phyloP scores from a whole-genome alignment of 495 filamentous ascomycete species.

The Bacidia rubella region DNA sequence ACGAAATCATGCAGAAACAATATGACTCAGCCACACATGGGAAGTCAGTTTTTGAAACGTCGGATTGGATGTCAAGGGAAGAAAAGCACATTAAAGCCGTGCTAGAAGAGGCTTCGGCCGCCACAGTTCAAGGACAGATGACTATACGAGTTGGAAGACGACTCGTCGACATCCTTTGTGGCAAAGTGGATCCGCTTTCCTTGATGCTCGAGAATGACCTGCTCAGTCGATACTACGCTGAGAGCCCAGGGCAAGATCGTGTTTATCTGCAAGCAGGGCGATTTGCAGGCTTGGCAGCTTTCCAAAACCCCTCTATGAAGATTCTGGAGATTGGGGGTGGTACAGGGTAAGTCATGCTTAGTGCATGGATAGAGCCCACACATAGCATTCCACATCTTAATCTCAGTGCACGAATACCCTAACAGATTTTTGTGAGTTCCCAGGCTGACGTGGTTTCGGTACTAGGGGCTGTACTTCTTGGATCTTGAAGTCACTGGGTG shows the following conservation, averaged over 20 bases:
- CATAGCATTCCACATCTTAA: no score
- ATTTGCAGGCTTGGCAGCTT: conserved; percentile 19
- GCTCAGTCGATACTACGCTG: conserved; percentile 2
- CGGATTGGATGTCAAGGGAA: conserved; percentile 33
- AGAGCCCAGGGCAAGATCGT: conserved; percentile 7
- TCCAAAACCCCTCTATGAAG: conserved; percentile 7
- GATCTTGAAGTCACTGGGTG: background rate
- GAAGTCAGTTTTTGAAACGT: conserved; percentile 32
- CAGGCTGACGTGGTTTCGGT: no score
- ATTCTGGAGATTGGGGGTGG: conserved; percentile 44
- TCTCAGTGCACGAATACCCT: no score
- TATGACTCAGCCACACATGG: conserved; percentile 24
- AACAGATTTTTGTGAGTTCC: no score
- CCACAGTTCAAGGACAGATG: background rate
- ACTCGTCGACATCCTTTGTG: conserved; percentile 26
- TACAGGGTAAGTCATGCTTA: conserved; percentile 24
- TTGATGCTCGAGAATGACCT: conserved; percentile 28
- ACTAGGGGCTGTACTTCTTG: no score
- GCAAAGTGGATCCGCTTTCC: conserved; percentile 27
- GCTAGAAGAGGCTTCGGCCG: background rate
- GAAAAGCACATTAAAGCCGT: background rate
- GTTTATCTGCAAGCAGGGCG: background rate
- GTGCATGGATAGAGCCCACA: no score
- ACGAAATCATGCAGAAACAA: conserved; percentile 3
- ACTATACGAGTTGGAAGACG: conserved; percentile 1